Base-by-base conservation (phyloP, 345 rosid species). In the Citrus reticulata region DNA sequence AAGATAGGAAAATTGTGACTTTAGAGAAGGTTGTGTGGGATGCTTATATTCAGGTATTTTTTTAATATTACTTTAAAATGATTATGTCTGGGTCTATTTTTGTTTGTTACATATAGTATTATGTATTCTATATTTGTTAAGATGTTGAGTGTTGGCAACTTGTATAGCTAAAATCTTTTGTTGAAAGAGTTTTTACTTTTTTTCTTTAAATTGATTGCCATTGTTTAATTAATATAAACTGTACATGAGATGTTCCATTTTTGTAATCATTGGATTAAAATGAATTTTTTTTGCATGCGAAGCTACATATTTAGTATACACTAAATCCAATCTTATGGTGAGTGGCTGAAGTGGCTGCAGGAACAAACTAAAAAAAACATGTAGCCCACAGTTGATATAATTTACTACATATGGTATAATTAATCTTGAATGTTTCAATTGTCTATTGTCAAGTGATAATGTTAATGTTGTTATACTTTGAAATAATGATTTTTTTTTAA, bases 301-400 rank as follows among this genome's bases (percentile, higher is more conserved):
- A 72, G 17, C 11, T 49, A 72, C 29, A 72, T 32, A 8, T 16
- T 32, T 32, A 4, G 34, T 32, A 32, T 32, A 32, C 3, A 32
- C 34, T 32, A 79, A 74, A 54, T 5, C 81, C 79, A 64, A 79
- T 55, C 0, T 24, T 49, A 16, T 51, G 22, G 66, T 49, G 7
- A 4, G 22, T 64, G 59, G 93, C 84, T 83, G 90, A 4, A 4
- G 22, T 64, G 58, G 93, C 84, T 83, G 89, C 90, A 88, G 27
- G 68, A 70, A 27, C 57, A 51, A 51, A 51, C 22, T 14, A 57
- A 51, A 39, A 39, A 34, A 60, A 63, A 27, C 54, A 24, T 89
- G 95, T 85, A 82, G 91, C 95, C 98, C 95, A 92, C 95, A 92
- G 92, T 90, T 81, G 9, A 80, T 80, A 61, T 75, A 39, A 39